Conservation (phyloP, 768 basidiomycete species). For the Termitomyces sp. region DNA sequence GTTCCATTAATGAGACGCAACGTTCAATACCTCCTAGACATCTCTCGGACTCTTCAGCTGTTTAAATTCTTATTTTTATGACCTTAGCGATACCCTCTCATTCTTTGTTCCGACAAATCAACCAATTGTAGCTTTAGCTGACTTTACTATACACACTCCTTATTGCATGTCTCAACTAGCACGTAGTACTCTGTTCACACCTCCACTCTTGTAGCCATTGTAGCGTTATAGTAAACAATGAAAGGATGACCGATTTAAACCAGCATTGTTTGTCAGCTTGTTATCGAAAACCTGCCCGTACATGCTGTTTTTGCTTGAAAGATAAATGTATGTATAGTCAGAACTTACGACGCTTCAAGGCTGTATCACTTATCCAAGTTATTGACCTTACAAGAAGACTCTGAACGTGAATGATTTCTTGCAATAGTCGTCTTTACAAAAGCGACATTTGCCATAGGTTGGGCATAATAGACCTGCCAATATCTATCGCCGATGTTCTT, state of each 20-base stretch:
- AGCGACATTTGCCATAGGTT: too few species aligned
- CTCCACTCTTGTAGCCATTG: constrained; percentile 7
- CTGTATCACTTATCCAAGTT: too few species aligned
- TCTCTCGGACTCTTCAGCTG: constrained; percentile 7
- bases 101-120: not conserved
- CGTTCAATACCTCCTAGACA: constrained; percentile 1
- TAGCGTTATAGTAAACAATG: constrained; percentile 4
- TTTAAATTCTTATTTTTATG: not conserved
- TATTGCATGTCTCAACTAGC: not conserved
- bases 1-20: constrained; percentile 21
- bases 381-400: too few species aligned
- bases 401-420: too few species aligned
- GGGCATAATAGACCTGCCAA: too few species aligned
- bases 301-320: too few species aligned
- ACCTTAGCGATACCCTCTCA: not conserved
- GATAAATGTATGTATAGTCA: too few species aligned
- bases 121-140: constrained; percentile 16
- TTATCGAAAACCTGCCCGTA: too few species aligned
- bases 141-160: constrained; percentile 6
- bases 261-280: not conserved
- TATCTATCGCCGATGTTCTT: too few species aligned
- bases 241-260: not conserved
- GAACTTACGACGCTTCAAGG: too few species aligned
- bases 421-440: too few species aligned
- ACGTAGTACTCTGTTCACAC: not conserved